These are phyloP conservation scores for Neonectria faginata DNA, from an alignment of 2,329 filamentous ascomycete species.

Conservation along the genomic window DNA sequence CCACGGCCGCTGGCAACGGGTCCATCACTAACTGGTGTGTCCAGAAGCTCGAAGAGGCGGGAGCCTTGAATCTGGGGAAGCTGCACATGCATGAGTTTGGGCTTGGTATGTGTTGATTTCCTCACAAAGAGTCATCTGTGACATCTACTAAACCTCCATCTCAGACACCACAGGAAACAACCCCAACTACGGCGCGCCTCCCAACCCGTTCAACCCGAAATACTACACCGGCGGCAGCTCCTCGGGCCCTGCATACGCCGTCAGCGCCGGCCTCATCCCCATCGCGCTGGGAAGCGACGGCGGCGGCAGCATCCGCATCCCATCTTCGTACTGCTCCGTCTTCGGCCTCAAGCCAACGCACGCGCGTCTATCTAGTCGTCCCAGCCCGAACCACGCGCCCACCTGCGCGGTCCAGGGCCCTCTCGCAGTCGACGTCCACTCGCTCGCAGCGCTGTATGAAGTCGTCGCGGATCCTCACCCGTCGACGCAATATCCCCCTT, in stretches of 20 bases:
- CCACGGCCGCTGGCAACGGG: slow-evolving; percentile 52
- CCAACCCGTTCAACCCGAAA: slow-evolving; percentile 76
- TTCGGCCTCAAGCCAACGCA: slow-evolving; percentile 81
- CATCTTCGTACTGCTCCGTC: slow-evolving; percentile 76
- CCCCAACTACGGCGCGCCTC: slow-evolving; percentile 76
- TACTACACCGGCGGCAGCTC: slow-evolving; percentile 86
- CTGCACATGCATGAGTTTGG: slow-evolving; percentile 82
- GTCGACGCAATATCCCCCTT: slow-evolving; percentile 64
- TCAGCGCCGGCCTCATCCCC: slow-evolving; percentile 76
- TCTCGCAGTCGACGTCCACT: slow-evolving; percentile 74
- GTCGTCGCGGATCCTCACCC: slow-evolving; percentile 74
- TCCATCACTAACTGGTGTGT: slow-evolving; percentile 75
- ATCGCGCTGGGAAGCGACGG: slow-evolving; percentile 79
- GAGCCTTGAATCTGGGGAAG: slow-evolving; percentile 78
- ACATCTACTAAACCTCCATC: slow-evolving; percentile 20
- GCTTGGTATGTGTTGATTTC: slow-evolving; percentile 61
- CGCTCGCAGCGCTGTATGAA: slow-evolving; percentile 74
- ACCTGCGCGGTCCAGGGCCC: slow-evolving; percentile 76
- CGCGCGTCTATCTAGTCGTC: slow-evolving; percentile 71
- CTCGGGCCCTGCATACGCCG: slow-evolving; percentile 77
- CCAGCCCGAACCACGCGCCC: slow-evolving; percentile 68
- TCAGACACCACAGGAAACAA: slow-evolving; percentile 83
- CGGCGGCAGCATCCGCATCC: slow-evolving; percentile 80
- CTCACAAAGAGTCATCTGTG: background rate
- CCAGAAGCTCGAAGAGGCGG: slow-evolving; percentile 75